Base-by-base conservation (phyloP, 768 basidiomycete species). In the Amanita pseudoporphyria region DNA sequence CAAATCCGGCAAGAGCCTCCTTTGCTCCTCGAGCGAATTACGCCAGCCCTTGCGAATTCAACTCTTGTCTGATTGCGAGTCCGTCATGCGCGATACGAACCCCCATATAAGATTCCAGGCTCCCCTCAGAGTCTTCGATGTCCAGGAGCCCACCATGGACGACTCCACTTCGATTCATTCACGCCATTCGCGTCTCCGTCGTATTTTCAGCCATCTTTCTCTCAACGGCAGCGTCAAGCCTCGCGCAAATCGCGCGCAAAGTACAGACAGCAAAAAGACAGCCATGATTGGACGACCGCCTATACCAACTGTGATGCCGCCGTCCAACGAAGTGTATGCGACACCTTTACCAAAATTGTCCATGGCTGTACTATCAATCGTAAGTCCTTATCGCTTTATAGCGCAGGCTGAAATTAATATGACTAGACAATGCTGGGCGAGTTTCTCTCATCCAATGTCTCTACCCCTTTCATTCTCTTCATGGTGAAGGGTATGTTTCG, bases 301-400 rank as follows among this genome's bases (percentile, higher is more conserved):
- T 40, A 89, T 91, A 55, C 88, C 88, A 4, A 84, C 78, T 41
- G 84, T 87, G 57, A 71, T 84, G 59, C 76, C 78, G 50, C 60
- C 76, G 16, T 62, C 76, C 14, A 69, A 68, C n/a, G 87, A 87
- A 62, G 66, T 67, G 24, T 79, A 86, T 55, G 65, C 81, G 22
- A 96, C 91, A 0, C 93, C 94, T 1, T 62, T 98, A 24, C 95
- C 93, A 3, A 69, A 71, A 18, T 65, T 98, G 39, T 86, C 94
- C 0, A 95, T 97, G 86, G 73, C 84, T 56, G 95, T 97, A 2
- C 68, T 98, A 39, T 94, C 88, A 32, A 94, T 96, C 51, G 89
- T 94, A 63, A 51, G 67, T 55, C 12, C 32, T 38, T 13, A 9
- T 45, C 13, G 47, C 5, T 18, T 37, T 45, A 21, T 19, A n/a